phyloP scores from a whole-genome alignment of 225 moss, liverwort and hornwort genomes.

The Sphagnum contortum region DNA sequence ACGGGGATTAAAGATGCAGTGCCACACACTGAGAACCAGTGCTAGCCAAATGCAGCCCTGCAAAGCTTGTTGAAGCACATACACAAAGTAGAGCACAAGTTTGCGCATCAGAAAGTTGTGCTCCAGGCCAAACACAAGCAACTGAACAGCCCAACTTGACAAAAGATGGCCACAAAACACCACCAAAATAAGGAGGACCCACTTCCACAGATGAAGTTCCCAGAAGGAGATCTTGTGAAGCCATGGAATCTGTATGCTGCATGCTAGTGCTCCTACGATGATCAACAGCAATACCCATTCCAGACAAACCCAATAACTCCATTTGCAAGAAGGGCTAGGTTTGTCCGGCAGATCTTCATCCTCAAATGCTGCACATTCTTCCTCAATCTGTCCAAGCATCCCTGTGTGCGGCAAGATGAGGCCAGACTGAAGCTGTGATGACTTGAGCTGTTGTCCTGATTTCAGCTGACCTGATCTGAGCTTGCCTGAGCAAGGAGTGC shows the following conservation, averaged over 20 bases:
- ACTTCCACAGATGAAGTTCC: constrained; percentile 55
- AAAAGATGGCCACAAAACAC: constrained; percentile 46
- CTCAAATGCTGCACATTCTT: constrained; percentile 54
- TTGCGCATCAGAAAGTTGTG: constrained; percentile 41
- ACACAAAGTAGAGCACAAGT: constrained; percentile 53
- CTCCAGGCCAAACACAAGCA: constrained; percentile 38
- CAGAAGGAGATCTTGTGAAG: constrained; percentile 13
- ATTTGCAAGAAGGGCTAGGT: constrained; percentile 15
- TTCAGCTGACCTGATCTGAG: constrained; percentile 1
- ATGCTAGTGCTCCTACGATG: constrained; percentile 19
- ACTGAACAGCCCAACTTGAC: constrained; percentile 40
- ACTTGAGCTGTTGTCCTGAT: constrained; percentile 7
- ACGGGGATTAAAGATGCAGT: constrained; percentile 27
- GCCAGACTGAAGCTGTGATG: constrained; percentile 5
- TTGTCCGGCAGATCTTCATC: constrained; percentile 48
- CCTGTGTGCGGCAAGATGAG: constrained; percentile 6
- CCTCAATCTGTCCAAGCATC: constrained; percentile 34
- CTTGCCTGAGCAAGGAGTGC: too few relatives aligned
- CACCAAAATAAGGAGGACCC: constrained; percentile 35
- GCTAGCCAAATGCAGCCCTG: constrained; percentile 59
- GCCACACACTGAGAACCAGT: constrained; percentile 58
- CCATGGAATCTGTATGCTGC: constrained; percentile 11
- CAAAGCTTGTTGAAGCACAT: constrained; percentile 35
- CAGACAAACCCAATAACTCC: constrained; percentile 14
- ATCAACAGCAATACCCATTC: constrained; percentile 31